Evolutionary conservation across 352 stramenopile genomes (phyloP).

Genomic region (Phytophthora sp.): DNA sequence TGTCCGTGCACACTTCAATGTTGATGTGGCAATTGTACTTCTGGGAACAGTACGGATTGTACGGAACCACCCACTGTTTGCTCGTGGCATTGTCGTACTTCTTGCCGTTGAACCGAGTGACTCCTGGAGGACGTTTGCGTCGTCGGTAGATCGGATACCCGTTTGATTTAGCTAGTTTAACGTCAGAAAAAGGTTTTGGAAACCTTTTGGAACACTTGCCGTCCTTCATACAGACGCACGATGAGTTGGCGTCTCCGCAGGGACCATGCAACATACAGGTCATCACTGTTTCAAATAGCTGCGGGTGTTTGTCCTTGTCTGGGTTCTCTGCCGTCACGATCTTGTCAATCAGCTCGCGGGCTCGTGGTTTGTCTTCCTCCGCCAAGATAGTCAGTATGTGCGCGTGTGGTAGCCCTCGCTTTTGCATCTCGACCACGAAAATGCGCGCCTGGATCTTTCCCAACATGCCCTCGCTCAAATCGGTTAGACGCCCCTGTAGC

Average conservation of each 20-base stretch:
- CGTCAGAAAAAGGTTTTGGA: constrained; percentile 11
- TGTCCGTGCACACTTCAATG: constrained; percentile 50
- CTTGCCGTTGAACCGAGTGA: neutral
- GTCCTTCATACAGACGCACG: constrained; percentile 20
- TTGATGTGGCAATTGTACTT: constrained; percentile 72
- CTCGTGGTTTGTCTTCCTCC: constrained; percentile 28
- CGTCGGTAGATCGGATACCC: constrained; percentile 21
- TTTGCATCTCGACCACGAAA: constrained; percentile 53
- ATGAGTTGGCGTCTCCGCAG: neutral
- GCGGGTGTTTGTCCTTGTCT: constrained; percentile 4
- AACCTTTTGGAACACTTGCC: constrained; percentile 29
- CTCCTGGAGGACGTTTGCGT: neutral
- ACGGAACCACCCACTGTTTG: constrained; percentile 61
- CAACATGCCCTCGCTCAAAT: constrained; percentile 33
- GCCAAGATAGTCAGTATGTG: constrained; percentile 57
- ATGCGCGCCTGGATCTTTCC: constrained; percentile 28
- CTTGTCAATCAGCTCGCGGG: constrained; percentile 3
- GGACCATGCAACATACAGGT: constrained; percentile 18
- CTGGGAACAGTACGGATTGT: constrained; percentile 56
- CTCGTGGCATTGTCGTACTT: constrained; percentile 19
- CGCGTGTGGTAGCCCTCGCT: constrained; percentile 48
- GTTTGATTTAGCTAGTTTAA: neutral
- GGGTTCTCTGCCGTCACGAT: constrained; percentile 31
- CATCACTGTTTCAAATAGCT: constrained; percentile 4
- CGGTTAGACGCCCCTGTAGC: constrained; percentile 13